phyloP scores from a whole-genome alignment of 768 basidiomycete genomes.

The Cyclocybe cylindracea region DNA sequence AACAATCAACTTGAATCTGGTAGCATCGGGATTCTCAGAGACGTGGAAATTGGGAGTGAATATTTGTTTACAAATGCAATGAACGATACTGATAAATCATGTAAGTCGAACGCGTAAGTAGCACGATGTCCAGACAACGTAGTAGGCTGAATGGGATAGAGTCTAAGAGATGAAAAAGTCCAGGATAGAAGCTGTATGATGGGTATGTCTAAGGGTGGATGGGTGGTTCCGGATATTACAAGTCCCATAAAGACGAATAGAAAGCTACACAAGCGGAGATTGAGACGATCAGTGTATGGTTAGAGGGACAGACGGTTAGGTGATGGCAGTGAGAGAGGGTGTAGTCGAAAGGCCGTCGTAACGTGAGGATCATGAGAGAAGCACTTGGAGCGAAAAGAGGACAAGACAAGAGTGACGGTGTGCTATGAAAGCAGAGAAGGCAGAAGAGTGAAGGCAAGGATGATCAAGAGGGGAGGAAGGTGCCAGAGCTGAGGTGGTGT shows the following conservation, averaged over 20 bases:
- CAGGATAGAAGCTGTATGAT: too few relatives aligned
- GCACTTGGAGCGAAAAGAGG: neutral
- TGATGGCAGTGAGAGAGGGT: too few relatives aligned
- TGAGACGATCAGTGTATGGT: neutral
- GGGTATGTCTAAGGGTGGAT: too few relatives aligned
- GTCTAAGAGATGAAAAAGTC: neutral
- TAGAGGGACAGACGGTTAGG: neutral
- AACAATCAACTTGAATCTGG: too few relatives aligned
- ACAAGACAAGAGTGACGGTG: neutral
- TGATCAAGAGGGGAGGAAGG: constrained; percentile 10
- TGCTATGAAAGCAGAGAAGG: constrained; percentile 7
- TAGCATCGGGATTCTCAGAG: too few relatives aligned
- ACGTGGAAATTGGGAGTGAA: too few relatives aligned
- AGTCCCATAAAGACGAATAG: too few relatives aligned
- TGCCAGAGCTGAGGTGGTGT: constrained; percentile 17
- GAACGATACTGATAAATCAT: neutral
- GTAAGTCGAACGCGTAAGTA: neutral
- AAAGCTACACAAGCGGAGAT: neutral
- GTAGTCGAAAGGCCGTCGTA: neutral
- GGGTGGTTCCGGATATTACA: too few relatives aligned
- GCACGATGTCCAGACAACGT: too few relatives aligned
- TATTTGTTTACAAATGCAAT: neutral
- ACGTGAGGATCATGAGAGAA: neutral
- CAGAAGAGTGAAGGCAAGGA: constrained; percentile 4
- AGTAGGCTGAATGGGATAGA: too few relatives aligned